Base-by-base conservation (phyloP, 163 green algal genomes). In the Scenedesmus sp. region DNA sequence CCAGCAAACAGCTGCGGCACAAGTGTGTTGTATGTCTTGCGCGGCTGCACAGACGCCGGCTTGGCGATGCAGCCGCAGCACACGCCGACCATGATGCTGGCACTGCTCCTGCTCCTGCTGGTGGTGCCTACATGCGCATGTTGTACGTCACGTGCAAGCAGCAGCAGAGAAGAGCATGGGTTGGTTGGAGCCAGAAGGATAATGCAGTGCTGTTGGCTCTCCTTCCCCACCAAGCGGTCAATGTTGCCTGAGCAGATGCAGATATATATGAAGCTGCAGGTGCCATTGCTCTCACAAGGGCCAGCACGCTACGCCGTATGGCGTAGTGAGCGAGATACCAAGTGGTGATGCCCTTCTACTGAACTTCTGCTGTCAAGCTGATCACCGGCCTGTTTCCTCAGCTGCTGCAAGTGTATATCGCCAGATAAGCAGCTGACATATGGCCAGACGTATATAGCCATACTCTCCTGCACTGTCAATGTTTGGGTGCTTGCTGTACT, bases 11-110 rank as follows among this genome's bases (percentile, higher is more conserved):
- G 88, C 46, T 95, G 91, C 6, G 86, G 87, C 20, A 95, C 89
- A 2, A 96, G 87, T 0, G 92, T 91, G 64, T 96, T 96, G 77
- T 96, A 96, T 13, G 94, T 94, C 82, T 96, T 96, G 5, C 94
- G 86, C 0, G 94, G 92, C 79, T 94, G 83, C 76, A 94, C 83
- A 18, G 92, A 95, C 13, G 94, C 94, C 20, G 94, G 94, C 56
- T 93, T 90, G 5, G 93, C 91, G 46, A 96, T 93, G 84, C 93
- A 95, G 23, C 82, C 94, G 73, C 91, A 96, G 16, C 87, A 90
- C 13, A 93, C 62, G 59, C 90, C 90, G 12, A 88, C 73, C 90
- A 93, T 93, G 26, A 12, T 87, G 62, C 52, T 67, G 18, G 20
- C 16, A 54, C 54, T 18, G 55, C 81, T 66, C 1, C 46, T 57